Evolutionary conservation across 176 grass and related monocot species (phyloP).

Genomic region (Ampelocalamus luodianensis): DNA sequence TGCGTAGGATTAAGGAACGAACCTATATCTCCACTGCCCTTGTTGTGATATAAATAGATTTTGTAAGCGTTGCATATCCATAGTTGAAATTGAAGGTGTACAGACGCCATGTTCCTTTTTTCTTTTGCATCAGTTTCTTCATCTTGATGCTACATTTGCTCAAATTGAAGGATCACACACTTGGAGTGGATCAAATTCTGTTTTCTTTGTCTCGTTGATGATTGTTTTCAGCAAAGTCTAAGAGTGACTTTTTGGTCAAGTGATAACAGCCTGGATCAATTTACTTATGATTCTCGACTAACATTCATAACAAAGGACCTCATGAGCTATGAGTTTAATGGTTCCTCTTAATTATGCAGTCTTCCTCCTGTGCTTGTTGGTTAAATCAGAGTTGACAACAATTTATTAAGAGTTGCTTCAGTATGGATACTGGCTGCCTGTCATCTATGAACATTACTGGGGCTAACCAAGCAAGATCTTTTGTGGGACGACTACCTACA

Average conservation of each 20-base stretch:
- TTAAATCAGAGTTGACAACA: not conserved
- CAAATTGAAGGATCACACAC: not conserved
- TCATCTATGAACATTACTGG: constrained; percentile 70
- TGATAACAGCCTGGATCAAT: not conserved
- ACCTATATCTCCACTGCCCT: not conserved
- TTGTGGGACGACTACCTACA: constrained; percentile 35
- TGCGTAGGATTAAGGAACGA: not conserved
- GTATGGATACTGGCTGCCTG: constrained; percentile 66
- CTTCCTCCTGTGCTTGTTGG: not conserved
- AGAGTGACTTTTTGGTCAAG: not conserved
- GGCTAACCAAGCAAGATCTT: constrained; percentile 51
- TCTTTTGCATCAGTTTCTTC: not conserved
- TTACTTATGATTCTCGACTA: not conserved
- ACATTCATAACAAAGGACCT: not conserved
- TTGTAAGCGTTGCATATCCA: not conserved
- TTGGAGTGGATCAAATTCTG: not conserved
- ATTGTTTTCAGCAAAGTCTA: not conserved
- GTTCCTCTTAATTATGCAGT: constrained; percentile 32
- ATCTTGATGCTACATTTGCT: not conserved
- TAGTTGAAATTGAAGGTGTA: not conserved
- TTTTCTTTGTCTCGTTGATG: not conserved
- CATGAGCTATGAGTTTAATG: not conserved
- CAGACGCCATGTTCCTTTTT: not conserved
- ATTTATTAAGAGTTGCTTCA: not conserved
- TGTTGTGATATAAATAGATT: not conserved